Evolutionary conservation across 1,284 basidiomycete species (phyloP).

Genomic region (Ustilago cynodontis): DNA sequence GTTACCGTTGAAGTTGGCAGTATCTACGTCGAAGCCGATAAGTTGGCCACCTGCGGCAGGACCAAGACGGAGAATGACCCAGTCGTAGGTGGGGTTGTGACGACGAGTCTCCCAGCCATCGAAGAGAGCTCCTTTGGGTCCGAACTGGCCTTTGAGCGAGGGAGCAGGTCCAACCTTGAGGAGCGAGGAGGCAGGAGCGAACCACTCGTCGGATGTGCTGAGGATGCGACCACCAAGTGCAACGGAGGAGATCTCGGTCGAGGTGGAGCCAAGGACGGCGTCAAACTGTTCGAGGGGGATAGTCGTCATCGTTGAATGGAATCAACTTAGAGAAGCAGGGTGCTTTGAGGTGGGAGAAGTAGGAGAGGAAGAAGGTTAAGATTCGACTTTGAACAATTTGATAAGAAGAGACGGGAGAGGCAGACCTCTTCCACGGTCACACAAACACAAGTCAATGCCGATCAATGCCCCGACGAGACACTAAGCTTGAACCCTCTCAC

Average conservation of each 20-base stretch:
- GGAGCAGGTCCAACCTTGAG: slow-evolving; percentile 74
- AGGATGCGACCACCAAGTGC: slow-evolving; percentile 83
- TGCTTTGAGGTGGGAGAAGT: not conserved
- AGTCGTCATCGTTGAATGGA: slow-evolving; percentile 32
- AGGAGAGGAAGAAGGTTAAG: not conserved
- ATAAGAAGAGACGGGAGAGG: not conserved
- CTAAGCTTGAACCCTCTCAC: not conserved
- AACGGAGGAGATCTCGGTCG: slow-evolving; percentile 84
- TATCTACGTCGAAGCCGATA: slow-evolving; percentile 93
- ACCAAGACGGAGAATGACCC: slow-evolving; percentile 91
- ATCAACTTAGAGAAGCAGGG: not conserved
- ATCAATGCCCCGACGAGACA: slow-evolving; percentile 9
- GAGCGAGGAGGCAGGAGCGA: slow-evolving; percentile 86
- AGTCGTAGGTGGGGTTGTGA: slow-evolving; percentile 89
- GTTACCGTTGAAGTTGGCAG: slow-evolving; percentile 94
- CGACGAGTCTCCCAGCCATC: slow-evolving; percentile 94
- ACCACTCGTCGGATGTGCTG: slow-evolving; percentile 93
- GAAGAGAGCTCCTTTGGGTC: slow-evolving; percentile 92
- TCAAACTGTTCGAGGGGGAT: slow-evolving; percentile 49
- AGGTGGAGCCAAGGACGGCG: slow-evolving; percentile 50
- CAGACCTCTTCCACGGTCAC: not conserved
- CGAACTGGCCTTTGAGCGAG: slow-evolving; percentile 88
- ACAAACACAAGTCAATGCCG: slow-evolving; percentile 6
- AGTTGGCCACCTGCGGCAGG: slow-evolving; percentile 77
- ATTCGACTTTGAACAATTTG: not conserved